Evolutionary conservation across 352 stramenopile genomes (phyloP), one percentile per base, ranked within the genome.

Genomic region (Blastocystis sp.): DNA sequence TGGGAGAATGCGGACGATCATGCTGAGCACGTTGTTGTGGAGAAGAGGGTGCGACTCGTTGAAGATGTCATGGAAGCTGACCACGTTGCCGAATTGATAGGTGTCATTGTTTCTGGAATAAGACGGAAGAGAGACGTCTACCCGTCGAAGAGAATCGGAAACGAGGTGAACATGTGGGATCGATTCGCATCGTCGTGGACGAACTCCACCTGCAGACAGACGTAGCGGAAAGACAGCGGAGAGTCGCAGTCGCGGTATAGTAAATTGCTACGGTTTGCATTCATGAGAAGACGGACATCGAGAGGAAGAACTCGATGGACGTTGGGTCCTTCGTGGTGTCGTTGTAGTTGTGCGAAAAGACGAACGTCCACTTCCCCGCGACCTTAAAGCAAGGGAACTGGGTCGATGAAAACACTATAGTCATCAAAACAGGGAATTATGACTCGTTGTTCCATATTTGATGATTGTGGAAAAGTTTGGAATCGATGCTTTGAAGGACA

Each of bases 341-440:
- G 40, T 64, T 57, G 51, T 81, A 81, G 32, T 81, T 81, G 27
- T 81, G 69, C 18, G 69, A 81, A 16, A 81, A 27, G 7, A 57
- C 36, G 36, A 81, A 63, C 2, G 40, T 32, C 69, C 69, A 81
- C n/a, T 64, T 38, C 34, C 63, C 63, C 14, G 48, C 36, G 1
- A 40, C 44, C 36, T 49, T 16, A 8, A 46, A 48, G 16, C 21
- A 63, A n/a, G 56, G 46, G 48, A 40, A 48, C 9, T 34, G 34
- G 2, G 36, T 29, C n/a, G 51, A 29, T 1, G 69, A 54, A 16
- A 81, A 63, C 46, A 42, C 69, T 81, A 32, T 21, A 46, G 3
- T 63, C n/a, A 27, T 63, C 3, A 3, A 11, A 21, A 16, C 9
- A 48, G 4, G 6, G 8, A 64, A 64, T 21, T 14, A 18, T 8